Conservation (phyloP, 176 grass and related monocot genomes). For the Oryza meyeriana region DNA sequence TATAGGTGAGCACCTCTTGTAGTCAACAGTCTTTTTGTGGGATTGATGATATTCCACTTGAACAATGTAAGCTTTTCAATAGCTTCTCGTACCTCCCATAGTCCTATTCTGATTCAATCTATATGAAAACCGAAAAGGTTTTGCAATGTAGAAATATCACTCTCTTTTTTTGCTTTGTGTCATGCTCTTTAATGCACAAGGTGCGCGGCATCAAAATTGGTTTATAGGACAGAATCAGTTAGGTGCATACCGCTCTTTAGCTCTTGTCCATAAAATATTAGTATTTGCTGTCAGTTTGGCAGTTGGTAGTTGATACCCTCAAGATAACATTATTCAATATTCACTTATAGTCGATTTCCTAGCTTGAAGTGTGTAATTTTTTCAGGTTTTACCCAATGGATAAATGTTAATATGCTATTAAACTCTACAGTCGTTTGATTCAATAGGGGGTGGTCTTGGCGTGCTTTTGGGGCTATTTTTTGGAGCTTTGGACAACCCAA, state of each 20-base stretch:
- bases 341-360: not conserved
- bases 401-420: constrained; percentile 24
- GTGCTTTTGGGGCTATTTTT: constrained; percentile 86
- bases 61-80: not conserved
- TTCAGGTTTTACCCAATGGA: not conserved
- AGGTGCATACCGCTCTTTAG: not conserved
- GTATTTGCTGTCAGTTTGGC: constrained; percentile 15
- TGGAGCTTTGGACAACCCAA: constrained; percentile 88
- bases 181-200: not conserved
- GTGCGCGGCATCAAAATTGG: not conserved
- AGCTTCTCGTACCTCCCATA: not conserved
- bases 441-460: constrained; percentile 82
- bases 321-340: not conserved
- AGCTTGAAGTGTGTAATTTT: not conserved
- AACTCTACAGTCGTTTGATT: constrained; percentile 24
- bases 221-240: constrained; percentile 9
- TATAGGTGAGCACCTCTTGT: not conserved
- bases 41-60: constrained; percentile 12
- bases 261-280: not conserved
- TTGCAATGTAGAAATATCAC: not conserved
- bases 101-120: too few relatives aligned
- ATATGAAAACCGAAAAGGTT: not conserved
- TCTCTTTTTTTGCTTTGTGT: not conserved
- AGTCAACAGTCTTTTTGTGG: not conserved
- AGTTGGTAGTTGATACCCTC: constrained; percentile 8